These are phyloP conservation scores for Wickerhamomyces strasburgensis DNA, from an alignment of 805 yeast genomes.

Conservation along the genomic window DNA sequence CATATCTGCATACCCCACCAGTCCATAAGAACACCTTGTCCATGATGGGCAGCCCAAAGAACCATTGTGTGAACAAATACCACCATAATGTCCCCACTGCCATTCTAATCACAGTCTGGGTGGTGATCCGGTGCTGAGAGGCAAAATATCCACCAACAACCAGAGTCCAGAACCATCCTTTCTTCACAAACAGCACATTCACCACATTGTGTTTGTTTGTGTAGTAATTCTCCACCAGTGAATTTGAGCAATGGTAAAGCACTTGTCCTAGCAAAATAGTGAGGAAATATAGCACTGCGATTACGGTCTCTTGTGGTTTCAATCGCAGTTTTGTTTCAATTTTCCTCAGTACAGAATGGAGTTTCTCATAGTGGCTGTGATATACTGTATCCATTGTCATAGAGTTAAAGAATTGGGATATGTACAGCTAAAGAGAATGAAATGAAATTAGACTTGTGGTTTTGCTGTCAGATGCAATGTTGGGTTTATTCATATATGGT, in stretches of 20 bases:
- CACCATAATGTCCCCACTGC: constrained; percentile 60
- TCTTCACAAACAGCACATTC: constrained; percentile 74
- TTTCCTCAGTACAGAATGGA: constrained; percentile 1
- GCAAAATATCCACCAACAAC: constrained; percentile 31
- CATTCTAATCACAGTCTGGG: constrained; percentile 9
- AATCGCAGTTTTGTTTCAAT: constrained; percentile 6
- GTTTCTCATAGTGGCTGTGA: constrained; percentile 2
- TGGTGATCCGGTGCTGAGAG: constrained; percentile 15
- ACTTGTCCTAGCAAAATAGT: constrained; percentile 50
- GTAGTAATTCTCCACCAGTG: constrained; percentile 21
- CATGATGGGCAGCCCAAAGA: constrained; percentile 81
- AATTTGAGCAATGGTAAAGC: constrained; percentile 29
- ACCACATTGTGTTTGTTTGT: constrained; percentile 63
- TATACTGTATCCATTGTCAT: constrained; percentile 8
- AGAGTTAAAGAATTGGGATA: background rate
- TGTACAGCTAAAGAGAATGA: background rate
- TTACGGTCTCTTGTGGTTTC: constrained; percentile 9
- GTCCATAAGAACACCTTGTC: constrained; percentile 73
- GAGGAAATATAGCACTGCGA: constrained; percentile 29
- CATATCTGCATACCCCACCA: constrained; percentile 69
- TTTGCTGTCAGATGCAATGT: background rate
- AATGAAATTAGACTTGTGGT: too few species aligned
- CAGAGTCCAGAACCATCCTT: constrained; percentile 92
- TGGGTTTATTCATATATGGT: background rate
- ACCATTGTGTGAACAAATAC: constrained; percentile 84